Evolutionary conservation across 2,329 filamentous ascomycete species (phyloP).

Genomic region (Chrysoporthe cubensis): DNA sequence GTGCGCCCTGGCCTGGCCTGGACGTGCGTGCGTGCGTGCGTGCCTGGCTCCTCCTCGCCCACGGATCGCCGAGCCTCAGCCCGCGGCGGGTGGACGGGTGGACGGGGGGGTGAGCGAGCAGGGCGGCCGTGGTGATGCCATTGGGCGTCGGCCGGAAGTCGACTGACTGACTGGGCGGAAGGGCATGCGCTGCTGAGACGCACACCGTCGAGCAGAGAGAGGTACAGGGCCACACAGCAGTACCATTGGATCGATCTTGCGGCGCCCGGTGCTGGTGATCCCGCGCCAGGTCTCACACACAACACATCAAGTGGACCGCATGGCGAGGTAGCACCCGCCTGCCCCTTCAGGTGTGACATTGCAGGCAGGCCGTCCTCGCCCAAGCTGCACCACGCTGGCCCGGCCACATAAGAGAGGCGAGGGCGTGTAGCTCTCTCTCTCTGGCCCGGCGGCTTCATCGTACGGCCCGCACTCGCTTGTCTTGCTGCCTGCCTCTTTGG

Average conservation of each 20-base stretch:
- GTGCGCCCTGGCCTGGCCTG: neutral
- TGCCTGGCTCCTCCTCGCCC: neutral
- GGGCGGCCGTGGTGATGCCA: neutral
- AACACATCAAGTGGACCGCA: neutral
- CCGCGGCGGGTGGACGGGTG: neutral
- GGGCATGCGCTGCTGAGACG: neutral
- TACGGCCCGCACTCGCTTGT: constrained; percentile 6
- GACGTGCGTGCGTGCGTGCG: no score
- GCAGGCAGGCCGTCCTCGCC: neutral
- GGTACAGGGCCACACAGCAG: neutral
- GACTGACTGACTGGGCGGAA: no score
- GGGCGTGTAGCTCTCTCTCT: neutral
- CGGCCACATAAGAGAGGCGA: neutral
- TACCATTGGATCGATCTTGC: neutral
- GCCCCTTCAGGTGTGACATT: constrained; percentile 12
- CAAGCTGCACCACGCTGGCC: neutral
- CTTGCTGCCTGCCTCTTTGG: constrained; percentile 14
- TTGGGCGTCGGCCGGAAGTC: neutral
- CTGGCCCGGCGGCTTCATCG: neutral
- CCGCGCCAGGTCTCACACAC: neutral
- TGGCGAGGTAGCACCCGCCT: constrained; percentile 10
- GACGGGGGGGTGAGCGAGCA: neutral
- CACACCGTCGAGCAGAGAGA: neutral
- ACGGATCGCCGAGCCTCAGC: neutral
- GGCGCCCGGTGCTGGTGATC: neutral